Evolutionary conservation across 495 filamentous ascomycete species (phyloP).

Genomic region (Stereocaulon alpinum): DNA sequence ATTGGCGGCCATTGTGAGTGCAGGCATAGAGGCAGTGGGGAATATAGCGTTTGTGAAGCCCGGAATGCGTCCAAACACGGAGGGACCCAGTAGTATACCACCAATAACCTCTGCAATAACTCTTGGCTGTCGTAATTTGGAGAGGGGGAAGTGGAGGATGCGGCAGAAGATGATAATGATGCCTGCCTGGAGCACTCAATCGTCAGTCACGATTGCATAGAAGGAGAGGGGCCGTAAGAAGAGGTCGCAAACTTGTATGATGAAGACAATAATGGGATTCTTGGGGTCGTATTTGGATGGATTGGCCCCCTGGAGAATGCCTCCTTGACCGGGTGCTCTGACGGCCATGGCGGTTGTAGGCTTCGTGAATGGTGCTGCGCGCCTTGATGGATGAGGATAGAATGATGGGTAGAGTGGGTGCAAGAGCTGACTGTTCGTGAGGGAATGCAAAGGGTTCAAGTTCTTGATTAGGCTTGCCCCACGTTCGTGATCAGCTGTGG

Average conservation of each 20-base stretch:
- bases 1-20: constrained; percentile 75
- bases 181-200: constrained; percentile 44
- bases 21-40: constrained; percentile 59
- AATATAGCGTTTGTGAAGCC: constrained; percentile 73
- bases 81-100: constrained; percentile 81
- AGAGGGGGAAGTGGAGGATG: constrained; percentile 72
- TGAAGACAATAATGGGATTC: constrained; percentile 88
- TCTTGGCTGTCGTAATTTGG: constrained; percentile 75
- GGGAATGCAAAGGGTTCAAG: not conserved
- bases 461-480: too few species aligned
- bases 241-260: constrained; percentile 63
- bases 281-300: constrained; percentile 59
- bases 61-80: constrained; percentile 74
- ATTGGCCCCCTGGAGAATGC: constrained; percentile 65
- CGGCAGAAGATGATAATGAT: constrained; percentile 91
- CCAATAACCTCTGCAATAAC: constrained; percentile 96
- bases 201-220: not conserved
- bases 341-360: constrained; percentile 3
- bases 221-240: not conserved
- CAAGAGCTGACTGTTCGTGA: not conserved
- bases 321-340: constrained; percentile 46
- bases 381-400: not conserved
- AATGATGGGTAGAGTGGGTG: not conserved
- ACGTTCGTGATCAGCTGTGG: too few species aligned
- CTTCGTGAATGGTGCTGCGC: not conserved